These are phyloP conservation scores for Candida insectorum DNA, from an alignment of 805 yeast species.

Conservation along the genomic window DNA sequence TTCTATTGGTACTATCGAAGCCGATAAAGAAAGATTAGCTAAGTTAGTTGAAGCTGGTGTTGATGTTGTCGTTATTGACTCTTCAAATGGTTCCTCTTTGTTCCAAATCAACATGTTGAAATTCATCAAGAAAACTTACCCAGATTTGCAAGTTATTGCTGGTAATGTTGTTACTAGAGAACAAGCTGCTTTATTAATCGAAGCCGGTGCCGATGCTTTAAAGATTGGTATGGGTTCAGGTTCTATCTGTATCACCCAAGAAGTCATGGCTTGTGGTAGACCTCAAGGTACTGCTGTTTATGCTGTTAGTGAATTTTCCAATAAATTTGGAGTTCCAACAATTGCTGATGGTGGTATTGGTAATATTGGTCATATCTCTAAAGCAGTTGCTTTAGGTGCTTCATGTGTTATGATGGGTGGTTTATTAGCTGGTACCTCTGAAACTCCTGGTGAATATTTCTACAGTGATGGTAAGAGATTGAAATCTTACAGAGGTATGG, in stretches of 20 bases:
- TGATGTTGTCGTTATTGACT: conserved; percentile 93
- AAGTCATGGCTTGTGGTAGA: conserved; percentile 99
- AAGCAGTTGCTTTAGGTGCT: conserved; percentile 96
- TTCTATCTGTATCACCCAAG: conserved; percentile 98
- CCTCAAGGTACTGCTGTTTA: conserved; percentile 99
- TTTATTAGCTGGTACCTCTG: conserved; percentile 96
- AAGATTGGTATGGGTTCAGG: conserved; percentile 99
- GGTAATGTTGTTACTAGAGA: conserved; percentile 99
- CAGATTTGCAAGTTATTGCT: conserved; percentile 84
- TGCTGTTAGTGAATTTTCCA: conserved; percentile 90
- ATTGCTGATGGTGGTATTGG: conserved; percentile 99
- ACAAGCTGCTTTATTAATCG: conserved; percentile 93
- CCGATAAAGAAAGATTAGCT: conserved; percentile 80
- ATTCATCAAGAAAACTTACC: conserved; percentile 80
- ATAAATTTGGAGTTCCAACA: conserved; percentile 95
- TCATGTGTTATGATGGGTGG: conserved; percentile 99
- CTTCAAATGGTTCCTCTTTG: conserved; percentile 95
- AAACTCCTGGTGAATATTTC: conserved; percentile 97
- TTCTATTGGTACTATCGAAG: conserved; percentile 90
- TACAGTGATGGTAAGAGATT: conserved; percentile 97
- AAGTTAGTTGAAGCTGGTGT: conserved; percentile 93
- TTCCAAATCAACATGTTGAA: conserved; percentile 93
- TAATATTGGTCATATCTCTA: conserved; percentile 97
- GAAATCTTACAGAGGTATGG: conserved; percentile 99
- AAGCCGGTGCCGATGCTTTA: conserved; percentile 96